Conservation (phyloP, 306 rosid genomes). For the Hippophae tibetana region DNA sequence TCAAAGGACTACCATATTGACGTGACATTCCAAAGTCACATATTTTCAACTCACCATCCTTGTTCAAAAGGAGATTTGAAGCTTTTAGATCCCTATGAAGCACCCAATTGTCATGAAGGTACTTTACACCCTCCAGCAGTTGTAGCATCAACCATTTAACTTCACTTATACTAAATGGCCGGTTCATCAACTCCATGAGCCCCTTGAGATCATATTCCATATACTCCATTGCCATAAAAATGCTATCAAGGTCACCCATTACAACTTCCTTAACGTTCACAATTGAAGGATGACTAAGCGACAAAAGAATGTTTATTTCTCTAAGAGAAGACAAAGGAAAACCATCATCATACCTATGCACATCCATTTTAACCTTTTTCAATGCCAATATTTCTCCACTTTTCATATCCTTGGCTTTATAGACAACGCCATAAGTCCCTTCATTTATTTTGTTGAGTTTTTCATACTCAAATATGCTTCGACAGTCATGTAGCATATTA, state of each 20-base stretch:
- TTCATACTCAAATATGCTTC: constrained; percentile 71
- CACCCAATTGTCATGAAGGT: constrained; percentile 92
- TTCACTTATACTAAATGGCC: constrained; percentile 68
- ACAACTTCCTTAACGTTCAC: constrained; percentile 90
- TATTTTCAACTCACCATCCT: constrained; percentile 69
- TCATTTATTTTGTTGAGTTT: constrained; percentile 78
- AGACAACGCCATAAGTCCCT: constrained; percentile 96
- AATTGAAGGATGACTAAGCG: constrained; percentile 69
- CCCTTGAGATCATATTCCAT: constrained; percentile 81
- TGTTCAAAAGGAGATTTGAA: constrained; percentile 70
- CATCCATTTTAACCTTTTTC: constrained; percentile 91
- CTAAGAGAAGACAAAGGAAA: constrained; percentile 81
- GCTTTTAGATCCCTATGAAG: constrained; percentile 92
- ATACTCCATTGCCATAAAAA: constrained; percentile 93
- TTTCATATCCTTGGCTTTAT: constrained; percentile 76
- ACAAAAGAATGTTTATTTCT: constrained; percentile 84
- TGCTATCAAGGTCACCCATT: constrained; percentile 55
- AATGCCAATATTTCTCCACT: constrained; percentile 74
- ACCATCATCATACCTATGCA: constrained; percentile 50
- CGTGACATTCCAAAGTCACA: constrained; percentile 95
- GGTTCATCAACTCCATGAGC: constrained; percentile 47
- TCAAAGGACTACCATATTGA: constrained; percentile 76
- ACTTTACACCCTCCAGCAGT: constrained; percentile 74
- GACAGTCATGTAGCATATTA: constrained; percentile 67
- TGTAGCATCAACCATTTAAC: constrained; percentile 62